These are phyloP conservation scores for Leptodermis oblonga DNA, from an alignment of 257 asterid species.

Conservation along the genomic window DNA sequence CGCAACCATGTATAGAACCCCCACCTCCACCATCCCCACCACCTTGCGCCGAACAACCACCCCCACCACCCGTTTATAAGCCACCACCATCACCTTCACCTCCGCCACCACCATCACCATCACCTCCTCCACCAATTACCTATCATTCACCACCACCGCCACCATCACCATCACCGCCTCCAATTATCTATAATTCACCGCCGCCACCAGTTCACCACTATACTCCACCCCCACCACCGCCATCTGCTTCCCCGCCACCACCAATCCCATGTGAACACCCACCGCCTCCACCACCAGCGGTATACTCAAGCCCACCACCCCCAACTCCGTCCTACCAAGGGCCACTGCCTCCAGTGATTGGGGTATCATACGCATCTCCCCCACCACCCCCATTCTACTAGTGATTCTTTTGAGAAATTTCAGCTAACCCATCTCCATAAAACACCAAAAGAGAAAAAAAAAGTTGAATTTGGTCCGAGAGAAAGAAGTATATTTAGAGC, in stretches of 20 bases:
- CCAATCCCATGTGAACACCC: slow-evolving; percentile 18
- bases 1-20: slow-evolving; percentile 57
- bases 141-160: slow-evolving; percentile 64
- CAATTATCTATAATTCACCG: slow-evolving; percentile 29
- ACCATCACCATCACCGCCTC: slow-evolving; percentile 40
- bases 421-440: slow-evolving; percentile 39
- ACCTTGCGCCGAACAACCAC: slow-evolving; percentile 21
- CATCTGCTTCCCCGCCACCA: slow-evolving; percentile 26
- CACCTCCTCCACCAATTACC: too few species aligned
- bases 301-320: slow-evolving; percentile 42
- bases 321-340: slow-evolving; percentile 78
- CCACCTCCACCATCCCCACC: slow-evolving; percentile 54
- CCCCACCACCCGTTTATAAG: slow-evolving; percentile 33
- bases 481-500: slow-evolving; percentile 8
- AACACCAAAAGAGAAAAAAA: slow-evolving; percentile 15
- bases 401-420: slow-evolving; percentile 61
- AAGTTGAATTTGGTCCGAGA: background rate
- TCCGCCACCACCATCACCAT: slow-evolving; percentile 43
- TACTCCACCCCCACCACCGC: slow-evolving; percentile 49
- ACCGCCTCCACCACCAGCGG: slow-evolving; percentile 23
- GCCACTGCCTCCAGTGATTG: slow-evolving; percentile 69
- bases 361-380: slow-evolving; percentile 80
- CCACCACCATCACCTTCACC: slow-evolving; percentile 65
- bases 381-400: slow-evolving; percentile 91
- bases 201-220: slow-evolving; percentile 38